phyloP scores from a whole-genome alignment of 495 filamentous ascomycete species.

The Aspergillus avenaceus region DNA sequence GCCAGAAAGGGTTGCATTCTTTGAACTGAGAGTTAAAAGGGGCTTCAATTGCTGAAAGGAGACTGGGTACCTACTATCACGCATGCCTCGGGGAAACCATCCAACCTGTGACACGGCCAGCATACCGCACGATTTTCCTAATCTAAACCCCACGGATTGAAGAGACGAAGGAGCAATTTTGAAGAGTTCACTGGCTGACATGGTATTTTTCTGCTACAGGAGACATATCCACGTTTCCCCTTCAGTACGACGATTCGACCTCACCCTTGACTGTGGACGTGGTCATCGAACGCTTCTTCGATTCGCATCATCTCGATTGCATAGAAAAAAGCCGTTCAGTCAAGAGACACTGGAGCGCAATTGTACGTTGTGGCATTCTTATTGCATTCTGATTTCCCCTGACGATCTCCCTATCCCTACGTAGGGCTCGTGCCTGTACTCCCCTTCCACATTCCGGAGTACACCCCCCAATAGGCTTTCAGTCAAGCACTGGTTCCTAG shows the following conservation, averaged over 20 bases:
- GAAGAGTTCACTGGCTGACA: slow-evolving; percentile 5
- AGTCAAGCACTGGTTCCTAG: slow-evolving; percentile 34
- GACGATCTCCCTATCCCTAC: slow-evolving; percentile 41
- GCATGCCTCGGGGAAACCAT: slow-evolving; percentile 16
- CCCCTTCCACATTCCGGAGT: slow-evolving; percentile 53
- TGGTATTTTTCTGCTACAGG: slow-evolving; percentile 3
- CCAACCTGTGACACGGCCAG: slow-evolving; percentile 13
- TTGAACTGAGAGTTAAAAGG: slow-evolving; percentile 9
- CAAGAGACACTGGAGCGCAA: slow-evolving; percentile 29
- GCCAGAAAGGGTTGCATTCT: slow-evolving; percentile 3
- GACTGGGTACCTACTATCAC: neutral
- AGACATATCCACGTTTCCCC: slow-evolving; percentile 13
- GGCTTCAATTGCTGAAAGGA: neutral
- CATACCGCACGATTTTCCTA: slow-evolving; percentile 7
- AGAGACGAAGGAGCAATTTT: neutral
- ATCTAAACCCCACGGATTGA: slow-evolving; percentile 1
- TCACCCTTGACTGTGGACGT: slow-evolving; percentile 25
- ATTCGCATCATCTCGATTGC: slow-evolving; percentile 12
- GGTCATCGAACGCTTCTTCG: slow-evolving; percentile 11
- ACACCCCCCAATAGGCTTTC: slow-evolving; percentile 25
- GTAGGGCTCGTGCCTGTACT: slow-evolving; percentile 44
- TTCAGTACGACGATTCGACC: slow-evolving; percentile 13
- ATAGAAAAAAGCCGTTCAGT: slow-evolving; percentile 16
- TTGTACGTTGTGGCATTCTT: slow-evolving; percentile 35
- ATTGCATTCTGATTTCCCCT: slow-evolving; percentile 32